Evolutionary conservation across 1,284 basidiomycete genomes (phyloP).

Genomic region (Cutaneotrichosporon arboriforme): DNA sequence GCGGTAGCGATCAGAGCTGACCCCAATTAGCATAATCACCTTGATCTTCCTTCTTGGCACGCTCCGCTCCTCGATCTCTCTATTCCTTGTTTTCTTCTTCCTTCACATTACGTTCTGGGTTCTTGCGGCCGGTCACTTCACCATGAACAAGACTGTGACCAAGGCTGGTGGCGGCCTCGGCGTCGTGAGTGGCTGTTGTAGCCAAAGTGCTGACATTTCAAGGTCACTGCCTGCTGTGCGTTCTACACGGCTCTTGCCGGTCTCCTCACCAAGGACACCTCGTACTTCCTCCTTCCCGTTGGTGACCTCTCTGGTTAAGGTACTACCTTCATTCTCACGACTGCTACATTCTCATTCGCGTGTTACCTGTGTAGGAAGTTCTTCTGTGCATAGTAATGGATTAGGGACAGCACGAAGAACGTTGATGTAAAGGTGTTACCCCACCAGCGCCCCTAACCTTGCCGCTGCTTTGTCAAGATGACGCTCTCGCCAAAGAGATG

Average conservation of each 20-base stretch:
- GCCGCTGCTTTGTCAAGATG: no score
- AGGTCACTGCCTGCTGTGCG: constrained; percentile 38
- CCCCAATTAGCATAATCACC: constrained; percentile 42
- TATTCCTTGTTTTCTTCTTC: constrained; percentile 59
- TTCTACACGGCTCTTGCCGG: constrained; percentile 52
- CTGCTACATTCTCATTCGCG: no score
- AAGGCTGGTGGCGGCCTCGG: constrained; percentile 73
- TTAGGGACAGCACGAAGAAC: no score
- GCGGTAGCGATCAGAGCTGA: not conserved
- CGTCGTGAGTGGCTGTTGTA: constrained; percentile 32
- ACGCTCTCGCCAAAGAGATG: no score
- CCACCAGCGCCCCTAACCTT: no score
- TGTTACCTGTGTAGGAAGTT: no score
- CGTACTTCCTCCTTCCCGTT: constrained; percentile 51
- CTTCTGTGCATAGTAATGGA: no score
- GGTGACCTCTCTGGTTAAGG: constrained; percentile 37
- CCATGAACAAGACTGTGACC: constrained; percentile 27
- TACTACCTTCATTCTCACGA: not conserved
- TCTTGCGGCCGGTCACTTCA: constrained; percentile 44
- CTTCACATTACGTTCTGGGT: constrained; percentile 56
- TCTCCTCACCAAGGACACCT: constrained; percentile 49
- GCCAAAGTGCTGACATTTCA: not conserved
- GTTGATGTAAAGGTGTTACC: no score
- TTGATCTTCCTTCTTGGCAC: constrained; percentile 59
- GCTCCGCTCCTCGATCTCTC: constrained; percentile 16